A percentile compares a stretch with the other conserved stretches of the same genome.
Conservation (phyloP, 164 flowering plant species). For the Buxus sempervirens region DNA sequence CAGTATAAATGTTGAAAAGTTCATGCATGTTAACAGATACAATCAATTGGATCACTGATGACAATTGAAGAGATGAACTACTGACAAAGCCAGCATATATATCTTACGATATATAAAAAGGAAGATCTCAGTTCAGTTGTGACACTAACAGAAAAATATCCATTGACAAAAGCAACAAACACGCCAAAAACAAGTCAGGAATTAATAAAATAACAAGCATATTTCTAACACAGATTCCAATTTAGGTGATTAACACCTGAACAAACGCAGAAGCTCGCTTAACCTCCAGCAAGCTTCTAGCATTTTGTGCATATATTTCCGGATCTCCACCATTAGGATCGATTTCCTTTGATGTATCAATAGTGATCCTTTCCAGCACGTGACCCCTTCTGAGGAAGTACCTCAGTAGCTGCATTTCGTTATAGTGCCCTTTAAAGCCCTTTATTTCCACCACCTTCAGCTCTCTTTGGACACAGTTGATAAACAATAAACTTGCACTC, state of each 20-base stretch:
- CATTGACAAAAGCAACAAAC: too few relatives aligned
- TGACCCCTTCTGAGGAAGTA: not conserved
- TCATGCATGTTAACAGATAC: too few relatives aligned
- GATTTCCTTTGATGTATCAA: slow-evolving; percentile 5
- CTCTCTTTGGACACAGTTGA: not conserved
- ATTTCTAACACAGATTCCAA: not conserved
- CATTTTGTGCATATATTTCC: not conserved
- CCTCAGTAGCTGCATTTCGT: not conserved
- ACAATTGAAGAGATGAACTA: too few relatives aligned
- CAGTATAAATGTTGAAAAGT: too few relatives aligned
- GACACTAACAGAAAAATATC: too few relatives aligned
- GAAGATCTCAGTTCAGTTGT: too few relatives aligned
- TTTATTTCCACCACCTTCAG: slow-evolving; percentile 3
- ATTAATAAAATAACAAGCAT: too few relatives aligned
- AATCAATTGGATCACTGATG: too few relatives aligned
- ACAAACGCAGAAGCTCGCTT: not conserved
- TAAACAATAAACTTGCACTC: not conserved
- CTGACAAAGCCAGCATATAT: too few relatives aligned
- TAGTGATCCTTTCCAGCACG: slow-evolving; percentile 6
- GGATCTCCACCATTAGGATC: not conserved
- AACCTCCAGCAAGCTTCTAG: not conserved
- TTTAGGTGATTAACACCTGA: not conserved
- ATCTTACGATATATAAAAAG: too few relatives aligned
- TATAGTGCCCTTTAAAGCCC: not conserved
- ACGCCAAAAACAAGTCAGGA: too few relatives aligned